Base-by-base conservation (phyloP, 177 flowering plant species). In the Telopea speciosissima region DNA sequence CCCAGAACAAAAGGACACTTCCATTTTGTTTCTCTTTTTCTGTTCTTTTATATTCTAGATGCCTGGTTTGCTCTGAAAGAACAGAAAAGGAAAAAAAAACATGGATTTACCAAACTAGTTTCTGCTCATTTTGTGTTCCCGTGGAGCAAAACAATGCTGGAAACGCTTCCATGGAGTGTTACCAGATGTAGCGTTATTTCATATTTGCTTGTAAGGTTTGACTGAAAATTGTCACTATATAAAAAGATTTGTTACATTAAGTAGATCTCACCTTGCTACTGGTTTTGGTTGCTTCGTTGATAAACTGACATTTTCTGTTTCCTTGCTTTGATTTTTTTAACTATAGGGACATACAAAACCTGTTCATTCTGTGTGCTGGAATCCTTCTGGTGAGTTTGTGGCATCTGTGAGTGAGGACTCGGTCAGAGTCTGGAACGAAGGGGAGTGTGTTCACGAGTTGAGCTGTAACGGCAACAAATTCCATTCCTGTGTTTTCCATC, bases 381-480 rank as follows among this genome's bases (percentile, higher is more conserved):
- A 82, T 79, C 65, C 82, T n/a, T 68, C 82, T 11, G 92, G 92
- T 8, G 84, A 84, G 12, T 77, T 45, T 72, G 59, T 88, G 59
- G 90, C 88, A 68, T 80, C 88, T 22, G 83, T 85, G 62, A 86
- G 90, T 60, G 88, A 85, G 24, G 92, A 88, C 26, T 25, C 73
- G 44, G 85, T 85, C 0, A 82, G 77, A 73, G 88, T 88, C 24
- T 88, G 90, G 90, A 64, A 61, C 70, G 79, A 82, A 73, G 83
- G 79, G 24, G 81, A 84, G n/a, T 86, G 82, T 36, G 66, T 85
- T 65, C 88, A 85, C 26, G 92, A 88, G 75, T 72, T 85, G 72
- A 82, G 70, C 72, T 73, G 73, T 28, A 72, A 36, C 22, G 85
- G 85, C 61, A 85, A 78, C 73, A 77, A 79, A 63, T 86, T 81